Percentiles rank a stretch among this genome's conserved stretches.
Conservation (phyloP, 495 filamentous ascomycete species). For the Penicillium verhagenii region DNA sequence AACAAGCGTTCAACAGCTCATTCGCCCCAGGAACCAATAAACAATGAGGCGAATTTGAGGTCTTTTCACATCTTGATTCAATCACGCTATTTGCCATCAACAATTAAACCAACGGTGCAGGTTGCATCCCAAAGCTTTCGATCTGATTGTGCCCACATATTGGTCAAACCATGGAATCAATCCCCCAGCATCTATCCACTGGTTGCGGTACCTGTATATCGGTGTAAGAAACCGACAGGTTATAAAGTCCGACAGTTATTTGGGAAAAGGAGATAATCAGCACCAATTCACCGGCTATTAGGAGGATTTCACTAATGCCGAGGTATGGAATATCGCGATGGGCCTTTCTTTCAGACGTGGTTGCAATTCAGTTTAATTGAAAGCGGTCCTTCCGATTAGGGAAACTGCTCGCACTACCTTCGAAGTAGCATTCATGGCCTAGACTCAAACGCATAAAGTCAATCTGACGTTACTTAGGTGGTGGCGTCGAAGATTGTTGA, state of each 20-base stretch:
- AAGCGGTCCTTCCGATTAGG: neutral
- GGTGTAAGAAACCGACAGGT: conserved; percentile 22
- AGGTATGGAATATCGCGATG: neutral
- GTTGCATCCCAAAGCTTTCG: conserved; percentile 13
- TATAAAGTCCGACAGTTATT: conserved; percentile 6
- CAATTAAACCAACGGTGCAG: conserved; percentile 1
- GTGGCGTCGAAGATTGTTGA: conserved; percentile 12
- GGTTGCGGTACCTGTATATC: conserved; percentile 4
- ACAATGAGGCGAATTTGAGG: conserved; percentile 20
- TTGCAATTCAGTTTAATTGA: neutral
- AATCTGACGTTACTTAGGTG: conserved; percentile 29
- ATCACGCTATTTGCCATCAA: conserved; percentile 21
- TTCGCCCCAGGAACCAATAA: conserved; percentile 17
- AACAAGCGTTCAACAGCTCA: neutral
- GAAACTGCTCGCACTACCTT: neutral
- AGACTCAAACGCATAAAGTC: conserved; percentile 20
- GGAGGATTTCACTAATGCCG: neutral
- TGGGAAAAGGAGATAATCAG: neutral
- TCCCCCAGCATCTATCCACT: conserved; percentile 9
- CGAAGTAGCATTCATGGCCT: conserved; percentile 9
- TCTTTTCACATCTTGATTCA: conserved; percentile 5
- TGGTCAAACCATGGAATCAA: conserved; percentile 12
- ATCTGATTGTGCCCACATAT: conserved; percentile 4
- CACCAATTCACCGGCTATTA: too few species aligned
- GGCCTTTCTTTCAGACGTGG: neutral